These are phyloP conservation scores for Papiliotrema flavescens DNA, from an alignment of 1,284 basidiomycete genomes.

Conservation along the genomic window DNA sequence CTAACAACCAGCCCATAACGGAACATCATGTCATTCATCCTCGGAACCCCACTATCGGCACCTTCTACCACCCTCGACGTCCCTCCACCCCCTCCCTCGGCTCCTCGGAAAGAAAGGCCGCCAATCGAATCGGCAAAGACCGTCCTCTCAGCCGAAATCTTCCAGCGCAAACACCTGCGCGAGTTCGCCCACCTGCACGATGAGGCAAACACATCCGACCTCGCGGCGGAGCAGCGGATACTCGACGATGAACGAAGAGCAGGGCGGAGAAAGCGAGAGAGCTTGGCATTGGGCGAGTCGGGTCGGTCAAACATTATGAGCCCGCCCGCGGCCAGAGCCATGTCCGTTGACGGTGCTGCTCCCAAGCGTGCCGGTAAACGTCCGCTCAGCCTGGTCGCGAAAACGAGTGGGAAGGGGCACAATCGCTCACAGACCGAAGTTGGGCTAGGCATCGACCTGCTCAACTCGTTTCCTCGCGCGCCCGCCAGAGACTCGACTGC, in stretches of 20 bases:
- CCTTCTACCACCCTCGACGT: not conserved
- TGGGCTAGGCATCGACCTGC: conserved; percentile 1
- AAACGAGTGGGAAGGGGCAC: conserved; percentile 1
- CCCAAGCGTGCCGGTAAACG: not conserved
- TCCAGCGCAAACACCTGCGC: conserved; percentile 6
- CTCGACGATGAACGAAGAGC: conserved; percentile 13
- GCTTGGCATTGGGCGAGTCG: conserved; percentile 4
- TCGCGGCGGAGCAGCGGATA: conserved; percentile 3
- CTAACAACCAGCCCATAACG: no score
- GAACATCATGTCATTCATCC: not conserved
- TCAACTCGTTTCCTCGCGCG: not conserved
- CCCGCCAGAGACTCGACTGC: not conserved
- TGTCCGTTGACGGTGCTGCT: not conserved
- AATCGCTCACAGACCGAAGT: not conserved
- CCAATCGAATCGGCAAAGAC: conserved; percentile 1
- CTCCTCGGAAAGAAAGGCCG: not conserved
- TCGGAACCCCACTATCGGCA: no score
- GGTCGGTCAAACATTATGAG: not conserved
- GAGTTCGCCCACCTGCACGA: conserved; percentile 15
- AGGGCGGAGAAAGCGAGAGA: conserved; percentile 20
- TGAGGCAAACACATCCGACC: not conserved
- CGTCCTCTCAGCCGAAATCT: conserved; percentile 4
- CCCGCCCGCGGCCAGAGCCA: not conserved
- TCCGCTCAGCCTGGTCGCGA: conserved; percentile 10
- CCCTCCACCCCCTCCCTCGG: not conserved